Percentiles rank a stretch among this genome's conserved stretches.
Conservation (phyloP, 345 rosid genomes). For the Camelina sativa region DNA sequence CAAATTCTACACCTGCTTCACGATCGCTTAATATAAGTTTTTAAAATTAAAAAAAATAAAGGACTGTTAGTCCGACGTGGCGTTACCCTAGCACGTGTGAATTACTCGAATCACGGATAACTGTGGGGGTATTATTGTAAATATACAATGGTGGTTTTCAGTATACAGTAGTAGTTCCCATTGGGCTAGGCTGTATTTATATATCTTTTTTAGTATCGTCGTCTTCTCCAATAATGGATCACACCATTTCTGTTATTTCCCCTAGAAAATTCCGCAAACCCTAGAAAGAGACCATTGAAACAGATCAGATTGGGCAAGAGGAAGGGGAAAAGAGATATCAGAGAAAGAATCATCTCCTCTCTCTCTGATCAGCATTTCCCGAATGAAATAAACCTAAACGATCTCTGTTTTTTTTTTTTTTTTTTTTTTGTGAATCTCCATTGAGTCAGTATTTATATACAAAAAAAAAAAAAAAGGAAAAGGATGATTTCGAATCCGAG, state of each 20-base stretch:
- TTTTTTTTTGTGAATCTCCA: conserved; percentile 1
- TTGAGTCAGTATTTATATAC: background rate
- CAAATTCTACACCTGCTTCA: background rate
- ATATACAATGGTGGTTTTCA: too few species aligned
- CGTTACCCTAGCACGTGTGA: conserved; percentile 27
- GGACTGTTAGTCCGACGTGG: background rate
- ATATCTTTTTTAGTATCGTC: background rate
- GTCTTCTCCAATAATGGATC: conserved; percentile 46
- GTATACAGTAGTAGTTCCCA: background rate
- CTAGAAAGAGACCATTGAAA: conserved; percentile 31
- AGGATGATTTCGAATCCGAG: conserved; percentile 68
- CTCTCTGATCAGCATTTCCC: conserved; percentile 26
- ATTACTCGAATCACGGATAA: conserved; percentile 5
- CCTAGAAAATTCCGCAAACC: conserved; percentile 45
- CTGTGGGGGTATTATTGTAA: conserved; percentile 9
- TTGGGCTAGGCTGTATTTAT: background rate
- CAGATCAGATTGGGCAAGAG: background rate
- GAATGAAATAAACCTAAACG: conserved; percentile 32
- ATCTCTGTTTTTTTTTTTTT: conserved; percentile 4
- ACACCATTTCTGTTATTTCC: conserved; percentile 27
- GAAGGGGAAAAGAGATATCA: background rate
- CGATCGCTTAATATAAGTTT: background rate
- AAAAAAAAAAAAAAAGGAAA: background rate
- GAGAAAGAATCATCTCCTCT: conserved; percentile 3
- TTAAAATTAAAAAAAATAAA: background rate